Evolutionary conservation across 2,329 filamentous ascomycete species (phyloP), one percentile per base, ranked within the genome.

Genomic region (Aspergillus sp.): DNA sequence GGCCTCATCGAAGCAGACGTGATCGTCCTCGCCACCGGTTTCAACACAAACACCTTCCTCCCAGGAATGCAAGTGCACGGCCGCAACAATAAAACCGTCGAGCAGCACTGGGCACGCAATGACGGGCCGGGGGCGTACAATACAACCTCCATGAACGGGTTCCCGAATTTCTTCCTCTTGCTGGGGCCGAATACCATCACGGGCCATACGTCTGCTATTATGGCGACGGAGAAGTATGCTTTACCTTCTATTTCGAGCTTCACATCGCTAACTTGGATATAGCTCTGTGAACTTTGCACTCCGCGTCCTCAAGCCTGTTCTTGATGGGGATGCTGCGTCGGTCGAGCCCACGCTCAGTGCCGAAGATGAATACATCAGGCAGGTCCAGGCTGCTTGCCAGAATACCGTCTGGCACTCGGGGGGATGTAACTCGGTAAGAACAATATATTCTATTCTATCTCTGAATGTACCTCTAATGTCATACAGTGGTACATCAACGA

Each of bases 211-310:
- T 83, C 80, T 2, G 81, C 84, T 5, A 75, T 87, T 55, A 78
- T 87, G 67, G 82, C 84, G 0, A 75, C 77, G 9, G 86, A 88
- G 61, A 88, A 87, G 65, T 69, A 56, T 54, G 20, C 20, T 20
- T 1, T 20, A 20, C 20, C 20, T 20, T 20, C 1, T 4, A 20
- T 20, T 20, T 20, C 20, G 20, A 20, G 20, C 20, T 20, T 3
- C 20, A 20, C 3, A 20, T 4, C 20, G 20, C n/a, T 45, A 39
- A 49, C 12, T 19, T 3, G 15, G 5, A 24, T 50, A 4, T 53
- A 69, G 66, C 68, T 80, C 80, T 66, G 74, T 86, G 58, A 83
- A 86, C 63, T 86, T 82, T 66, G 79, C 81, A 0, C 70, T 88
- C 3, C 83, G 83, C 0, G 75, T 88, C 59, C 79, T 88, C 59